Conservation (phyloP, 2,329 filamentous ascomycete genomes). For the Aschersonia sp. region DNA sequence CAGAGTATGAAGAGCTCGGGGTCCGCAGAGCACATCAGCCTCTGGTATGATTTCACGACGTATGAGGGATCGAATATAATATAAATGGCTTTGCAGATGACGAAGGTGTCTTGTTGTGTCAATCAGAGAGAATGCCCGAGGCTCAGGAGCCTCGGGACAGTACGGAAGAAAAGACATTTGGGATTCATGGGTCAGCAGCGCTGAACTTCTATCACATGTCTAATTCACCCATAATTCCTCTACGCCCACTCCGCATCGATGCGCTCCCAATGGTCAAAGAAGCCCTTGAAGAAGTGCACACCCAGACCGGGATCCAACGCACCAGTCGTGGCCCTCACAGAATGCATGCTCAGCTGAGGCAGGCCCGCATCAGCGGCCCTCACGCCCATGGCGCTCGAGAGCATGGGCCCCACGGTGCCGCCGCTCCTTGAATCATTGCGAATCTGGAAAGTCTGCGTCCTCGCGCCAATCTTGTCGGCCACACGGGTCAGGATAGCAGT, state of each 20-base stretch:
- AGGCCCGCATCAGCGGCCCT: conserved; percentile 78
- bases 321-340: conserved; percentile 77
- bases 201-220: too few species aligned
- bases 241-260: conserved; percentile 66
- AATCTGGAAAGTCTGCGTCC: conserved; percentile 84
- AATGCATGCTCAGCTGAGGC: conserved; percentile 89
- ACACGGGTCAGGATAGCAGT: conserved; percentile 67
- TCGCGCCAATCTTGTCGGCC: conserved; percentile 57
- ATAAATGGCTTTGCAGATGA: too few species aligned
- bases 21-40: too few species aligned
- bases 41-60: too few species aligned
- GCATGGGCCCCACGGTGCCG: conserved; percentile 89
- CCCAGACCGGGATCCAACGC: conserved; percentile 76
- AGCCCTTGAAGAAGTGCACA: conserved; percentile 77
- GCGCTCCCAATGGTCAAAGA: conserved; percentile 73
- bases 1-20: too few species aligned
- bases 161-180: too few species aligned
- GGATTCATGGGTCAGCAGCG: too few species aligned
- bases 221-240: not conserved
- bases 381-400: conserved; percentile 68
- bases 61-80: too few species aligned
- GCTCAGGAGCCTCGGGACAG: too few species aligned
- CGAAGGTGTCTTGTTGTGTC: too few species aligned
- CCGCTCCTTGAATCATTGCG: conserved; percentile 81
- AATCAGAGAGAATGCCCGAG: too few species aligned